Evolutionary conservation across 2,329 filamentous ascomycete species (phyloP), one percentile per base, ranked within the genome.

Genomic region (Keithomyces neogunnii): DNA sequence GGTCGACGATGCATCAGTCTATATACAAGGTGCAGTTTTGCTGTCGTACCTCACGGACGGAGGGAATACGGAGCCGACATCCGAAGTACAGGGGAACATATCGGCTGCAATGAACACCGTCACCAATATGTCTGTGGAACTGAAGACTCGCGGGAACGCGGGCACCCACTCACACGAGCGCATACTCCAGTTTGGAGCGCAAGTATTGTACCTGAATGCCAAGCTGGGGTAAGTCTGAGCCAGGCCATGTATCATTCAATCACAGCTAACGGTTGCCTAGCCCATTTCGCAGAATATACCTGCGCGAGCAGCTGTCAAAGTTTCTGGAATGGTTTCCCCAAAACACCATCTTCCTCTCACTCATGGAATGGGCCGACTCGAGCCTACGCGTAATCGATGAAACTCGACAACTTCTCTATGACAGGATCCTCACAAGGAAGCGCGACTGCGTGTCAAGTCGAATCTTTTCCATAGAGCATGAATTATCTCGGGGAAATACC

Each of bases 331-430:
- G 70, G 5, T 95, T 90, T 63, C 89, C 90, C 0, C 73, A 74
- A 47, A 96, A 96, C 68, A 87, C 82, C 1, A 74, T 89, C 5
- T 85, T 96, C 55, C 75, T 95, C 1, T 73, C 78, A 1, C 69
- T 93, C 0, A 86, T 86, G 56, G 78, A 83, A n/a, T 87, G 84
- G 73, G 84, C 88, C 55, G 85, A 92, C 62, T 75, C 81, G 2
- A 80, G 84, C 6, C 80, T 89, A 43, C 79, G 84, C 29, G 77
- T 93, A 50, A 80, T 89, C 55, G 88, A 95, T 58, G 85, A 88
- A 19, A 80, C 95, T 26, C 82, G 87, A n/a, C 73, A 78, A 5
- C 68, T 88, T 7, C 70, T 91, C 9, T 68, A 76, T 26, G 73
- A 75, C 62, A 76, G 76, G 61, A 66, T 81, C 0, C 65, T 78